phyloP scores from a whole-genome alignment of 495 filamentous ascomycete species.

The Penicillium desertorum region DNA sequence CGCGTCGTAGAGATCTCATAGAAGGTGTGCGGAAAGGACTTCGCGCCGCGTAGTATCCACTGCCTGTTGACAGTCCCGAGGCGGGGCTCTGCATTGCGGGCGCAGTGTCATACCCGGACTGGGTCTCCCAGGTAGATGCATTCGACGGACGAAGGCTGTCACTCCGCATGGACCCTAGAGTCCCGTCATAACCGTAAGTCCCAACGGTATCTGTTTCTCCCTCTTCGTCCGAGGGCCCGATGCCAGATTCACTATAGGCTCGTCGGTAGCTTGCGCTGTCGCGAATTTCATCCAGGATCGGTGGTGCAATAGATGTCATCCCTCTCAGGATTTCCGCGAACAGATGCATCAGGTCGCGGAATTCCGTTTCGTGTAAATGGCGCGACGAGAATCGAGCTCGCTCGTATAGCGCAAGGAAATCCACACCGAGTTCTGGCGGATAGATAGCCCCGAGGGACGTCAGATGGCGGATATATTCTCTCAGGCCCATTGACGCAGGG shows the following conservation, averaged over 20 bases:
- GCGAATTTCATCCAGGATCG: constrained; percentile 44
- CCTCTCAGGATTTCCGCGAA: constrained; percentile 78
- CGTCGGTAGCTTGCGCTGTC: constrained; percentile 31
- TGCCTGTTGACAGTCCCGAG: constrained; percentile 14
- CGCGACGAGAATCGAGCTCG: constrained; percentile 72
- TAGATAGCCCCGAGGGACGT: constrained; percentile 62
- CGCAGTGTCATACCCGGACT: constrained; percentile 34
- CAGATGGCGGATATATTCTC: constrained; percentile 77
- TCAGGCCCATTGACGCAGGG: constrained; percentile 69
- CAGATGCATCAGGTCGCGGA: constrained; percentile 79
- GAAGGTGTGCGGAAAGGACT: constrained; percentile 34
- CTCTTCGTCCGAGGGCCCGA: constrained; percentile 48
- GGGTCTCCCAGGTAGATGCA: constrained; percentile 35
- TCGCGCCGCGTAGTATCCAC: constrained; percentile 11
- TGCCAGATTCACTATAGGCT: constrained; percentile 39
- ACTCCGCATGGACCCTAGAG: constrained; percentile 26
- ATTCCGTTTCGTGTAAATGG: constrained; percentile 62
- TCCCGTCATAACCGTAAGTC: constrained; percentile 24
- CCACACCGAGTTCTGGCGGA: constrained; percentile 50
- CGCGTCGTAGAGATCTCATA: constrained; percentile 36
- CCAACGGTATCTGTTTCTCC: constrained; percentile 47
- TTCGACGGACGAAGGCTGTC: constrained; percentile 35
- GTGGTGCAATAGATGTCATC: constrained; percentile 64
- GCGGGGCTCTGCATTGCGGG: constrained; percentile 27
- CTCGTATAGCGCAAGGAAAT: constrained; percentile 80